Base-by-base conservation (phyloP, 805 yeast genomes). In the Pichia deserticola region DNA sequence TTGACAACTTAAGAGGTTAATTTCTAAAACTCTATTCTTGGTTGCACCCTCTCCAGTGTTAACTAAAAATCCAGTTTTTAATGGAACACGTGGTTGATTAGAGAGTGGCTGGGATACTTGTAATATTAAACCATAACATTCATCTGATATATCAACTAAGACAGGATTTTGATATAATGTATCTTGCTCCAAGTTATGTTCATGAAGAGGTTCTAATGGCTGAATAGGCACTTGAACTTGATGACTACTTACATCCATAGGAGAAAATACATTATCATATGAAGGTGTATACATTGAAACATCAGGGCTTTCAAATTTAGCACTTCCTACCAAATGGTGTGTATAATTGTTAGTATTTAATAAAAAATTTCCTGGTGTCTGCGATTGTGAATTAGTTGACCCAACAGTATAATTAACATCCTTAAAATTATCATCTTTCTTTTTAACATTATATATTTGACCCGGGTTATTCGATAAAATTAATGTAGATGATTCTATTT, bases 1-100 rank as follows among this genome's bases (percentile, higher is more conserved):
- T 15, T 89, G 88, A 58, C 92, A 86, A 60, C 89, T 85, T 55
- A 86, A 65, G 34, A 86, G 67, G 54, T 81, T 84, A 7, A 84
- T 77, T 57, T 86, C 93, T 53, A 81, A 75, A 5, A 76, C 42
- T 36, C 51, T 59, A 28, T 50, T 54, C 33, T 54, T 56, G 15
- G 47, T 50, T 27, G 48, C 49, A 5, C 59, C 57, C n/a, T 48
- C 49, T 5, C 57, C 60, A 4, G 56, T 55, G 38, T 76, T 81
- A 7, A 83, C 58, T 48, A 86, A 63, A 52, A 81, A 85, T 0
- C 93, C 93, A 1, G 87, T 79, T 53, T 80, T 79, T 58, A 84
- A 76, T 3, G 90, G 85, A 47, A 83, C 70, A 45, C 90, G 70
- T 8, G 86, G 85, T 20, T 87, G 82, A 56, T 82, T 84, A 38